Evolutionary conservation across 352 stramenopile genomes (phyloP).

Genomic region (Phytophthora citrophthora): DNA sequence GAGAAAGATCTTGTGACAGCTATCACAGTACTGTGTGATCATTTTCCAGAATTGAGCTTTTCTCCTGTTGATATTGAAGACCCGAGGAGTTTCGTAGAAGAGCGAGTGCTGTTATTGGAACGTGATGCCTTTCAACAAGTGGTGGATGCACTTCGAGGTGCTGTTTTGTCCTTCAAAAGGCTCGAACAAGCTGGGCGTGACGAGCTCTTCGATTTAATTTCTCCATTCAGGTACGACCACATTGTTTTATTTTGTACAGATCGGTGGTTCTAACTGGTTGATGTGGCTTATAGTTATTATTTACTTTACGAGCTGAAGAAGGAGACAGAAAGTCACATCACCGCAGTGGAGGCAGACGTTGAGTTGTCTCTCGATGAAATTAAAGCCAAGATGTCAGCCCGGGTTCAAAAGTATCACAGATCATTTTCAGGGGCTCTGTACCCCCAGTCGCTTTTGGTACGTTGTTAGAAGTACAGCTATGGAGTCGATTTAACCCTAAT

Average conservation of each 20-base stretch:
- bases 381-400: constrained; percentile 54
- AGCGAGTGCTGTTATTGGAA: constrained; percentile 45
- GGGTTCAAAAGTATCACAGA: constrained; percentile 42
- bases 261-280: constrained; percentile 1
- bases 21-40: constrained; percentile 49
- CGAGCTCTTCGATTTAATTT: constrained; percentile 25
- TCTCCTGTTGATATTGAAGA: constrained; percentile 22
- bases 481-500: background rate
- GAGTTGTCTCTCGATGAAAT: constrained; percentile 36
- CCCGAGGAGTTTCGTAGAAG: constrained; percentile 32
- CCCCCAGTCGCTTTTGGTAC: constrained; percentile 52
- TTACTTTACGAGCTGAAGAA: constrained; percentile 51
- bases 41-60: constrained; percentile 42
- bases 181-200: constrained; percentile 24
- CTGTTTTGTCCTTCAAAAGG: constrained; percentile 33
- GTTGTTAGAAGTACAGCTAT: background rate
- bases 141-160: constrained; percentile 45
- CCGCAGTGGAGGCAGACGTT: constrained; percentile 21
- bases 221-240: constrained; percentile 42
- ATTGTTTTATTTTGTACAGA: background rate
- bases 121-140: constrained; percentile 69
- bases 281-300: constrained; percentile 30
- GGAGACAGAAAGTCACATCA: constrained; percentile 42
- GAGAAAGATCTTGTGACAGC: constrained; percentile 43
- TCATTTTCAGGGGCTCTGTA: constrained; percentile 45